Base-by-base conservation (phyloP, 768 basidiomycete genomes). In the Macrolepiota albuminosa region DNA sequence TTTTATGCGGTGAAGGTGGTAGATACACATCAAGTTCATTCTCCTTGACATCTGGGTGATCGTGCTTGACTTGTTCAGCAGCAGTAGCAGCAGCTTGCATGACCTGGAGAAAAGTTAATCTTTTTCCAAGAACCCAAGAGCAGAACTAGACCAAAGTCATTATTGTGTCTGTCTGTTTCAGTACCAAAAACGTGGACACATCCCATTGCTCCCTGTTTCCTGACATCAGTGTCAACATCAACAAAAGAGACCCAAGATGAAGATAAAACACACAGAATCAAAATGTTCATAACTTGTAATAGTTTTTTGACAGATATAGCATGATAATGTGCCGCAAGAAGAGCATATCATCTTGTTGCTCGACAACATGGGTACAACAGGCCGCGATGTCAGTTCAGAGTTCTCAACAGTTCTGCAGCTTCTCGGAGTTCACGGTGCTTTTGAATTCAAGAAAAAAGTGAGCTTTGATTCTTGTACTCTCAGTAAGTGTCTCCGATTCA, bases 301-400 rank as follows among this genome's bases (percentile, higher is more conserved):
- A 40, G 84, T 62, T 64, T 85, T 64, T 39, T 87, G 80, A 65
- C 90, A 92, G 39, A 88, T 73, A 66, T 92, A 91, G 69, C 90
- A 92, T 0, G 84, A 88, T 42, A 85, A 29, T 0, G 86, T 81
- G 4, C 46, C 52, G 64, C 90, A 91, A 1, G 51, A 57, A 36
- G 83, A 78, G 62, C 87, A 88, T 2, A 72, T 79, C 82, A 92
- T 91, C 70, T 91, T 91, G 78, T 92, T 91, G 73, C 91, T 91
- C 82, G 87, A 26, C 24, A 26, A 26, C 29, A 54, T 24, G 16
- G 33, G 45, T 9, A 45, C 11, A 39, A 40, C 16, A 40, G 18
- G 18, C 40, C 18, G 6, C 7, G 29, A 29, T 29, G 18, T 42
- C 40, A 42, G 40, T 18, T 40, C 14, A 16, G 39, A 4, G 39